phyloP scores from a whole-genome alignment of 495 filamentous ascomycete species.

The Neurospora sp. region DNA sequence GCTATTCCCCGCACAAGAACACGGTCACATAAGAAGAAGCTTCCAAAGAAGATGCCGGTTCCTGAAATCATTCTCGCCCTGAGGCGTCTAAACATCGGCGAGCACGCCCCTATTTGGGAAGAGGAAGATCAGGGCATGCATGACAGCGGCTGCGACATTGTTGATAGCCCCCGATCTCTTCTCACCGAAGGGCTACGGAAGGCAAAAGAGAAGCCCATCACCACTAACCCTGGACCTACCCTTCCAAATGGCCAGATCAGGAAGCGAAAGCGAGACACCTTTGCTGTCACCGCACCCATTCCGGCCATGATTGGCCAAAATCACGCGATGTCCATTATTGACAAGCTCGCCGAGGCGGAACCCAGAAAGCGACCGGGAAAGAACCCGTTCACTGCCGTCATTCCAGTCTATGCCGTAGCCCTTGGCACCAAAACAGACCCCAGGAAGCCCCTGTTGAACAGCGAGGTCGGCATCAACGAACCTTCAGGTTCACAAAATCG shows the following conservation, averaged over 20 bases:
- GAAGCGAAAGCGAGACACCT: background rate
- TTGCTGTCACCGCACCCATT: background rate
- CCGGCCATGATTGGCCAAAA: background rate
- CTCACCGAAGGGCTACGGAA: background rate
- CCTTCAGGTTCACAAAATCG: background rate
- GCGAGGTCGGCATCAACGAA: background rate
- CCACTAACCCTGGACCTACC: background rate
- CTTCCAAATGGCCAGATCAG: background rate
- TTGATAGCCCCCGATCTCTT: background rate
- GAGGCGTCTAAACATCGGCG: background rate
- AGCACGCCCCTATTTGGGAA: background rate
- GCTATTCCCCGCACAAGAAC: background rate
- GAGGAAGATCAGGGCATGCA: background rate
- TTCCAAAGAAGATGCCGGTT: background rate
- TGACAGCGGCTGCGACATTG: background rate
- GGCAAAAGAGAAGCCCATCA: background rate
- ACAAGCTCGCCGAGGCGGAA: background rate
- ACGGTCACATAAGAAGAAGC: background rate
- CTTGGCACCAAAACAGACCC: background rate
- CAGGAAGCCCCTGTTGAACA: background rate
- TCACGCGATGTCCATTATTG: background rate
- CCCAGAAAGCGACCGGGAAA: background rate
- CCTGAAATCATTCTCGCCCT: background rate
- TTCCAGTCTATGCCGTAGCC: background rate
- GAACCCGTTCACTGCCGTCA: background rate